Evolutionary conservation across 116 monocot species (phyloP), one percentile per base, ranked within the genome.

Genomic region (Dioscorea cayenensis): DNA sequence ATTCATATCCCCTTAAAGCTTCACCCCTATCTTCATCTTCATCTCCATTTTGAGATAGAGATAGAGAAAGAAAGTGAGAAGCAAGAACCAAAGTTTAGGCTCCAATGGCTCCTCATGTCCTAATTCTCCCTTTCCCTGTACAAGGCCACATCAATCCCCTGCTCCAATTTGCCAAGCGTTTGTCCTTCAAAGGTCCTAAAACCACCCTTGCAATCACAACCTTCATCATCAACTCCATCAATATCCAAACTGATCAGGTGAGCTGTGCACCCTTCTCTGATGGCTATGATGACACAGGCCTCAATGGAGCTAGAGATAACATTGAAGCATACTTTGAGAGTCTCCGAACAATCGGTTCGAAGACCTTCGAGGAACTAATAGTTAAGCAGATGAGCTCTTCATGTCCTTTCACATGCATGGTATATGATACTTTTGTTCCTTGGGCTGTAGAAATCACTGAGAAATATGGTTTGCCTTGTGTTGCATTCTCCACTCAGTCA

Each of bases 401-500:
- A 29, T 2, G 18, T 1, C 78, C 90, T n/a, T 76, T 83, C 70
- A 78, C 78, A 12, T 76, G 76, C 74, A 50, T 87, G 23, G 78
- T 87, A 2, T 87, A 82, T 63, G 87, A 91, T 66, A 65, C 81
- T 0, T 76, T 36, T 49, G 67, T 66, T 12, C 80, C 82, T n/a
- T 91, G 87, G 87, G 84, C 63, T 6, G 21, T 23, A 14, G 60
- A 62, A 2, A 83, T 87, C 14, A 83, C 78, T 14, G 61, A 7
- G 22, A 12, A 7, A 36, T 19, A 55, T 11, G 87, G 81, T 9
- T 50, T 87, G 71, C 27, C 63, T 20, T 60, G 35, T 21, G 80
- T 72, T 0, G 76, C 80, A 5, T 91, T 87, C 80, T 87, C 79
- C 7, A 82, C 87, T 13, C 91, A 87, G 68, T 81, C 83, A 1